Evolutionary conservation across 495 filamentous ascomycete genomes (phyloP), one percentile per base, ranked within the genome.

Genomic region (Tuber indicum): DNA sequence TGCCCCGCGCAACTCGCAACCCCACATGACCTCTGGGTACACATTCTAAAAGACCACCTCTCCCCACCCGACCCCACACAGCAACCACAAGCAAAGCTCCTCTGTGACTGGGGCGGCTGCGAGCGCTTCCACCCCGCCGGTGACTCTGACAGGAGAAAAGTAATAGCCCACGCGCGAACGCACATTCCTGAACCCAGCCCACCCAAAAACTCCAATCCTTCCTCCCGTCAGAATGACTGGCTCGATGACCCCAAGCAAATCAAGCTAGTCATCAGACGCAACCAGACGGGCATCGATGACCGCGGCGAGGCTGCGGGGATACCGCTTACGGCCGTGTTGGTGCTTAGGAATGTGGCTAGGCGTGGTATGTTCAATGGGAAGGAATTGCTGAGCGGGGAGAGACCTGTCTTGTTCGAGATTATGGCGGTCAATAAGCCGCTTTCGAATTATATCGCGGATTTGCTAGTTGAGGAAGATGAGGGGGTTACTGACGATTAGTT

Each of bases 331-430:
- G 92, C 92, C 42, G 91, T 92, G 16, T 85, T 98, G 41, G 92
- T 99, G 3, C 86, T 99, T 77, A 90, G 96, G 46, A 99, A 98
- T 82, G 88, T 99, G 41, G 93, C 93, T 4, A 88, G 91, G 32
- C 91, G 94, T 72, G 86, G 94, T 0, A 88, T 90, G 75, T 88
- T 90, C 83, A 88, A 86, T 6, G 86, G 87, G 42, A 86, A 87
- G 32, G 87, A 88, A 77, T 88, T 88, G 75, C 85, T 85, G 76
- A 85, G 88, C 66, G 85, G 87, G 58, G 89, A 89, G 81, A 80
- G 85, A 71, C 79, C 86, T 72, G 83, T 86, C 83, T 73, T 85
- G 83, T 78, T 75, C 86, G 78, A 86, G 76, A 76, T 86, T 75
- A 85, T 87, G 84, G 84, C 86, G 46, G 82, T 87, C 73, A 89